These are phyloP conservation scores for Amoebophrya sp. DNA, from an alignment of 169 alveolate genomes.

Conservation along the genomic window DNA sequence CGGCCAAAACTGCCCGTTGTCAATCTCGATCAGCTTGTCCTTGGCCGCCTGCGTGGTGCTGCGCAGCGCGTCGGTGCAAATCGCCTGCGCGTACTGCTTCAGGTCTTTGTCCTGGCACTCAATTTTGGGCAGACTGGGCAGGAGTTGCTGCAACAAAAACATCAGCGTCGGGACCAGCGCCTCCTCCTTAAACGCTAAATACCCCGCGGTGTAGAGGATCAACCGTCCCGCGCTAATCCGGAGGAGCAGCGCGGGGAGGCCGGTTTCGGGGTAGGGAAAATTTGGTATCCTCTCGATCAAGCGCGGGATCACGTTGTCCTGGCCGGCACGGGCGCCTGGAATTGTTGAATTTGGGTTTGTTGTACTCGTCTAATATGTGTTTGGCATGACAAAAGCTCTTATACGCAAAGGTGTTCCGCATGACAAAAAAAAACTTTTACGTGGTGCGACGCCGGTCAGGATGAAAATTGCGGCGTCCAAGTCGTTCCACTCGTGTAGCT, in stretches of 20 bases:
- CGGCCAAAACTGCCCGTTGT: not conserved
- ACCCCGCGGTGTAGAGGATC: not conserved
- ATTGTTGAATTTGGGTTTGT: not conserved
- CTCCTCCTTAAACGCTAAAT: not conserved
- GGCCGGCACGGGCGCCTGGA: not conserved
- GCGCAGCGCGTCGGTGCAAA: constrained; percentile 14
- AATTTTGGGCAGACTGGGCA: not conserved
- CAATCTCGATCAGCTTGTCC: not conserved
- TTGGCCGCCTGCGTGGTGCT: not conserved
- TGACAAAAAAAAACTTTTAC: no score
- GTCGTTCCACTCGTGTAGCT: not conserved
- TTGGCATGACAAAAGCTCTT: not conserved
- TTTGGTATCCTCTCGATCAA: not conserved
- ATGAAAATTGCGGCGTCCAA: not conserved
- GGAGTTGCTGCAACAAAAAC: not conserved
- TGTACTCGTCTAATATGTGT: not conserved
- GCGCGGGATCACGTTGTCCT: not conserved
- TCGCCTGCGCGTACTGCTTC: not conserved
- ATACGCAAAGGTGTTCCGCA: no score
- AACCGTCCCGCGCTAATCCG: not conserved
- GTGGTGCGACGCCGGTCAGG: not conserved
- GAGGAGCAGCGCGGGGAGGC: not conserved
- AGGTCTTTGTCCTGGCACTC: not conserved
- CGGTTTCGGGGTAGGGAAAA: not conserved
- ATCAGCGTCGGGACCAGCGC: not conserved